Conservation (phyloP, 2,329 filamentous ascomycete species). For the Arthrinium puccinioides region DNA sequence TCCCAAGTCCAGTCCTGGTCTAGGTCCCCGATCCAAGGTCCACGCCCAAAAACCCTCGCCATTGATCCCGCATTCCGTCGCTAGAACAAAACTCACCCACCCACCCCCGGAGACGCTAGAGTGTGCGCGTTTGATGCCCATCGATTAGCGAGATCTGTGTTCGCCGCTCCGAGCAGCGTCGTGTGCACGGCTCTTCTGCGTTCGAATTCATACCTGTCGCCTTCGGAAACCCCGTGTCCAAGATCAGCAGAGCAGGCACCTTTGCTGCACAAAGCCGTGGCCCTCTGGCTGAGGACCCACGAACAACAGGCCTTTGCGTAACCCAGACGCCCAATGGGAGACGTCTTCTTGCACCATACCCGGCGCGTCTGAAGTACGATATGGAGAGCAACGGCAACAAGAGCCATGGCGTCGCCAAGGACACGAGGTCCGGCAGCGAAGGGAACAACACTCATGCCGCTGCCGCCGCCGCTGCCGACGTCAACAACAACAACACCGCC, state of each 20-base stretch:
- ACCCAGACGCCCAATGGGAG: slow-evolving; percentile 9
- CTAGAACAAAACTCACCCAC: too few species aligned
- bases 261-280: slow-evolving; percentile 8
- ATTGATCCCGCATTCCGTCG: too few species aligned
- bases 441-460: slow-evolving; percentile 5
- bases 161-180: too few species aligned
- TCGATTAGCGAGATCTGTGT: too few species aligned
- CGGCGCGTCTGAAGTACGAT: slow-evolving; percentile 6
- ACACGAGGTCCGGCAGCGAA: slow-evolving; percentile 4
- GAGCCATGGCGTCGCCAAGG: slow-evolving; percentile 7
- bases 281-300: slow-evolving; percentile 6
- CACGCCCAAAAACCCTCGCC: too few species aligned
- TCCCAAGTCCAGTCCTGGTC: too few species aligned
- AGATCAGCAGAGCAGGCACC: slow-evolving; percentile 1
- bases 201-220: too few species aligned
- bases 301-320: slow-evolving; percentile 8
- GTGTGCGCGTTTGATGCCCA: too few species aligned
- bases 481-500: slow-evolving; percentile 9
- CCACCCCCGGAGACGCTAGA: too few species aligned
- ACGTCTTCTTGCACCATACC: slow-evolving; percentile 2
- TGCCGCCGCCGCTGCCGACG: slow-evolving; percentile 1
- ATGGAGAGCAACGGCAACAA: slow-evolving; percentile 7
- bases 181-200: too few species aligned
- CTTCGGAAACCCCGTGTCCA: slow-evolving; percentile 5
- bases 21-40: too few species aligned